Conservation (phyloP, 768 basidiomycete genomes). For the Rossbeevera mucosa region DNA sequence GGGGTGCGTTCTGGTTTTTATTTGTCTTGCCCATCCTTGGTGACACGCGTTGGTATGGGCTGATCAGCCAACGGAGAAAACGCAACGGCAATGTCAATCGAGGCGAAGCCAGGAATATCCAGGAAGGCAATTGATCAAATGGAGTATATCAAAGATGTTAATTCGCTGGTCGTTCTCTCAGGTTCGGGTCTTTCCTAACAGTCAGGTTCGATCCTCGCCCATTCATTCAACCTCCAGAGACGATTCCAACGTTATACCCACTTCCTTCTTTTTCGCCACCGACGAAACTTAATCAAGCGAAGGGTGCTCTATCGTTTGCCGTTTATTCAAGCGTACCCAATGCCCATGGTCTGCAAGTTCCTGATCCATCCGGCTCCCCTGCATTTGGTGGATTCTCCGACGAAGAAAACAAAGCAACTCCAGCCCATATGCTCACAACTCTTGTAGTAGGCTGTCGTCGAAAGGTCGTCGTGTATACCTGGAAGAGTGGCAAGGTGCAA, state of each 20-base stretch:
- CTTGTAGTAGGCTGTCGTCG: conserved; percentile 83
- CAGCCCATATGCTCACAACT: conserved; percentile 57
- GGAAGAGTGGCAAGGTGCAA: conserved; percentile 81
- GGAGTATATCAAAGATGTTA: conserved; percentile 79
- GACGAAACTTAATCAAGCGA: conserved; percentile 69
- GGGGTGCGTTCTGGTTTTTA: conserved; percentile 29
- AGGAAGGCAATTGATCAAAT: conserved; percentile 82
- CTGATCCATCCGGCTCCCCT: conserved; percentile 10
- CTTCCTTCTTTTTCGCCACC: conserved; percentile 68
- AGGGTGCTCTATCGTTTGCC: conserved; percentile 80
- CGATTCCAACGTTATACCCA: conserved; percentile 67
- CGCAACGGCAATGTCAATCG: conserved; percentile 39
- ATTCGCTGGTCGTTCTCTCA: conserved; percentile 78
- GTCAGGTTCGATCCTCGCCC: background rate
- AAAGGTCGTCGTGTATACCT: conserved; percentile 79
- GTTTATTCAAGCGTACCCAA: conserved; percentile 59
- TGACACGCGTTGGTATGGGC: conserved; percentile 1
- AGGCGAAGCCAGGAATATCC: conserved; percentile 62
- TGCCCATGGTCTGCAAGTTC: conserved; percentile 25
- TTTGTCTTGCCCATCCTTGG: conserved; percentile 23
- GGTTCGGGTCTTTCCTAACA: conserved; percentile 44
- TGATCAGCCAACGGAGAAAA: conserved; percentile 5
- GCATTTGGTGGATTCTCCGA: conserved; percentile 7
- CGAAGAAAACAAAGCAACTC: conserved; percentile 13
- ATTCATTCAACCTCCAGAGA: conserved; percentile 44